Evolutionary conservation across 352 stramenopile genomes (phyloP), one percentile per base, ranked within the genome.

Genomic region (Blastocystis sp.): DNA sequence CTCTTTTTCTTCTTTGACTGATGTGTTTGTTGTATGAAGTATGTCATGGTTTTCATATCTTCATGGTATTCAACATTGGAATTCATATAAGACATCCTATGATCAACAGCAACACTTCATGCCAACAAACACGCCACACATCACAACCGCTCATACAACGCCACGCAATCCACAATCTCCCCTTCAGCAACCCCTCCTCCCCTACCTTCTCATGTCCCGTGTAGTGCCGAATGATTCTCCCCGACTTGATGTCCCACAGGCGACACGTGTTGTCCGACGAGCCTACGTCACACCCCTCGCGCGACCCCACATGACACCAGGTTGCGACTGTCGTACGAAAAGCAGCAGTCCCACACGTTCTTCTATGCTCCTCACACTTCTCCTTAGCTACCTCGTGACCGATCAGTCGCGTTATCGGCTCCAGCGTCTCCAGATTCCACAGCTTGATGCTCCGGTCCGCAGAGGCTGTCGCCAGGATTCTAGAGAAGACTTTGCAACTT

Each of bases 141-240:
- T 6, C 14, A 81, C 9, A 64, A 53, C 36, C 69, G 46, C 29
- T 81, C 69, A 42, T 81, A 81, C 24, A 81, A 42, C 2, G 69
- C 69, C 24, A 85, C 44, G 29, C 57, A 85, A n/a, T 34, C 32
- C 34, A 85, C 57, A 16, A 72, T n/a, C n/a, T n/a, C n/a, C n/a
- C n/a, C n/a, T n/a, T n/a, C n/a, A n/a, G n/a, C n/a, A n/a, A n/a
- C n/a, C n/a, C n/a, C n/a, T n/a, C n/a, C n/a, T n/a, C n/a, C n/a
- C n/a, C n/a, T n/a, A n/a, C 53, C 49, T 85, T 85, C 44, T 85
- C 75, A 48, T 85, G 75, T 56, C 75, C 75, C n/a, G 63, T 76
- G 40, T 85, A 85, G 40, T 85, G 75, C 0, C 75, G 75, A 49
- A 85, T 38, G n/a, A 76, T 75, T 24, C 63, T 44, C 18, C 57